These are phyloP conservation scores for Adiantum capillusveneris DNA, from an alignment of 75 land plant species.

Conservation along the genomic window DNA sequence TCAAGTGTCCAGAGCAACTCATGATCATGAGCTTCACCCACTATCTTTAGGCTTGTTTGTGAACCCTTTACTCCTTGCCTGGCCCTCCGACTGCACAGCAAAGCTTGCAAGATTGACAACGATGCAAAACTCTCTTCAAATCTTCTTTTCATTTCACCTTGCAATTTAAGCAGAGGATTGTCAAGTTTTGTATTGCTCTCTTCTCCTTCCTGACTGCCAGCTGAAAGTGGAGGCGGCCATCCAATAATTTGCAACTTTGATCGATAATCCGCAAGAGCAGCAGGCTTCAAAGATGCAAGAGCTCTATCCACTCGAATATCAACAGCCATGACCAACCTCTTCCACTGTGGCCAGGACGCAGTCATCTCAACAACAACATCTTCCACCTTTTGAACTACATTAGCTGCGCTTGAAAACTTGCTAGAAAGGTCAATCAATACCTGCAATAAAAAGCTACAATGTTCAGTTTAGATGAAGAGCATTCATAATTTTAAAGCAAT, in stretches of 20 bases:
- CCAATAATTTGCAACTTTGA: conserved; percentile 69
- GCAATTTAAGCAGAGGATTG: conserved; percentile 69
- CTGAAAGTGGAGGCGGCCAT: conserved; percentile 95
- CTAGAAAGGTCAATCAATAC: not conserved
- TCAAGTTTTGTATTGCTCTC: conserved; percentile 15
- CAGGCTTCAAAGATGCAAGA: conserved; percentile 74
- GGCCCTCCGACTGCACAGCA: conserved; percentile 55
- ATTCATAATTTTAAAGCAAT: no score
- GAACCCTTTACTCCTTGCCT: conserved; percentile 31
- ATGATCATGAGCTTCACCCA: conserved; percentile 9
- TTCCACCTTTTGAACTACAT: conserved; percentile 46
- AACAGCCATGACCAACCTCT: conserved; percentile 66
- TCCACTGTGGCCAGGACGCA: conserved; percentile 65
- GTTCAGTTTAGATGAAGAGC: no score
- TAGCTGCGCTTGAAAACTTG: conserved; percentile 34
- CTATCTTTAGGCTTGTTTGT: conserved; percentile 19
- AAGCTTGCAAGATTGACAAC: conserved; percentile 70
- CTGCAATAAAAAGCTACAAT: no score
- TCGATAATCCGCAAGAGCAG: conserved; percentile 80
- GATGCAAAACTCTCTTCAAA: conserved; percentile 65
- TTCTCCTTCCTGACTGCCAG: conserved; percentile 21
- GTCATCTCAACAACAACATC: conserved; percentile 43
- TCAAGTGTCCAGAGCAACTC: conserved; percentile 90
- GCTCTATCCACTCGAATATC: conserved; percentile 85
- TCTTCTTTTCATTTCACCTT: conserved; percentile 46